Percentiles rank a stretch among this genome's conserved stretches.
Evolutionary conservation across 2,329 filamentous ascomycete genomes (phyloP).

Genomic region (Grosmannia serpens): DNA sequence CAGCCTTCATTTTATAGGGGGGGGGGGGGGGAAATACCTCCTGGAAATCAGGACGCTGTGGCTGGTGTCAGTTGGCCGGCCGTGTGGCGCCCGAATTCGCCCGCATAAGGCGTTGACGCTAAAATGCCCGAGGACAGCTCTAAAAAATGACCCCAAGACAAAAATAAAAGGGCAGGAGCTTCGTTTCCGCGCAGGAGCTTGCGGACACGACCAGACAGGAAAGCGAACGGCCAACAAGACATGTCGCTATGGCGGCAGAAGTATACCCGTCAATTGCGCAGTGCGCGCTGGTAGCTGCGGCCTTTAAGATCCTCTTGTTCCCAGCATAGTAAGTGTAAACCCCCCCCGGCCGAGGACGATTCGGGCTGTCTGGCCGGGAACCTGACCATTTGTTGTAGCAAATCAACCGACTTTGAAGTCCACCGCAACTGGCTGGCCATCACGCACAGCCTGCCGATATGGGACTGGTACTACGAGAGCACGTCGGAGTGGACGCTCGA

Average conservation of each 20-base stretch:
- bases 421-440: constrained; percentile 98
- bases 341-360: not conserved
- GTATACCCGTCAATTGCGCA: constrained; percentile 79
- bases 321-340: constrained; percentile 75
- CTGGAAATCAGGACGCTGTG: not conserved
- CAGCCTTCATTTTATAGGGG: not conserved
- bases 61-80: not conserved
- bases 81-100: not conserved
- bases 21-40: too few species aligned
- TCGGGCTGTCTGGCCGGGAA: not conserved
- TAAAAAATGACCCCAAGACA: not conserved
- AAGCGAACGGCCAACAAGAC: not conserved
- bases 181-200: not conserved
- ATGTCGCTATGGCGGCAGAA: constrained; percentile 51
- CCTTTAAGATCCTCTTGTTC: constrained; percentile 85
- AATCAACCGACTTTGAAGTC: constrained; percentile 98
- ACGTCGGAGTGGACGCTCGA: constrained; percentile 99
- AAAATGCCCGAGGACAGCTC: not conserved
- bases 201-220: not conserved
- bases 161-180: not conserved
- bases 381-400: constrained; percentile 41
- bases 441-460: constrained; percentile 74
- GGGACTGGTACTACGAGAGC: constrained; percentile 93
- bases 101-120: not conserved
- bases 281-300: constrained; percentile 74